These are phyloP conservation scores for Acmispon strigosus DNA, from an alignment of 306 rosid species.

Conservation along the genomic window DNA sequence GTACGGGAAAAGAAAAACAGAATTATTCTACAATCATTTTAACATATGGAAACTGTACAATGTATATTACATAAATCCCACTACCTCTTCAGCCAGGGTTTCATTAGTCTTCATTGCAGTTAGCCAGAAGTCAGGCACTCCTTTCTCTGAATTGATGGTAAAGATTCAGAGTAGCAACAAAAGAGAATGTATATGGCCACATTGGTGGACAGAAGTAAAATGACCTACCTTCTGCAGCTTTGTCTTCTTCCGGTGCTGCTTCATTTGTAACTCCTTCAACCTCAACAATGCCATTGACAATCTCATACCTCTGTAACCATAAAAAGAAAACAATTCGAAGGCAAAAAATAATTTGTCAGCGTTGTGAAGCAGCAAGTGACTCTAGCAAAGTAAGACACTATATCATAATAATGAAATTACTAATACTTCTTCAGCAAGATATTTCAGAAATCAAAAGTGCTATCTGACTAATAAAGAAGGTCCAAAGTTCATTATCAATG, in stretches of 20 bases:
- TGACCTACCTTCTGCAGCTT: constrained; percentile 24
- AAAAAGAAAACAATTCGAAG: neutral
- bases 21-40: neutral
- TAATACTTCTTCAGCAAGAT: neutral
- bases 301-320: constrained; percentile 41
- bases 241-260: constrained; percentile 15
- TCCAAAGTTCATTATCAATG: neutral
- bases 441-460: neutral
- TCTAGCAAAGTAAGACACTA: neutral
- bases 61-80: neutral
- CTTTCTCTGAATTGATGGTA: constrained; percentile 34
- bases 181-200: neutral
- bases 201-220: neutral
- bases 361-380: constrained; percentile 2
- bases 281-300: constrained; percentile 43
- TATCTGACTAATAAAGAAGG: neutral
- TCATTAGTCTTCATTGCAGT: constrained; percentile 45
- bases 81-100: constrained; percentile 38
- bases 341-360: neutral
- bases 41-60: neutral
- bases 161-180: constrained; percentile 16
- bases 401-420: constrained; percentile 7
- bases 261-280: constrained; percentile 34
- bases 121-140: constrained; percentile 54
- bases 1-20: neutral